Base-by-base conservation (phyloP, 225 moss, liverwort and hornwort genomes). In the Pseudisothecium myosuroides region DNA sequence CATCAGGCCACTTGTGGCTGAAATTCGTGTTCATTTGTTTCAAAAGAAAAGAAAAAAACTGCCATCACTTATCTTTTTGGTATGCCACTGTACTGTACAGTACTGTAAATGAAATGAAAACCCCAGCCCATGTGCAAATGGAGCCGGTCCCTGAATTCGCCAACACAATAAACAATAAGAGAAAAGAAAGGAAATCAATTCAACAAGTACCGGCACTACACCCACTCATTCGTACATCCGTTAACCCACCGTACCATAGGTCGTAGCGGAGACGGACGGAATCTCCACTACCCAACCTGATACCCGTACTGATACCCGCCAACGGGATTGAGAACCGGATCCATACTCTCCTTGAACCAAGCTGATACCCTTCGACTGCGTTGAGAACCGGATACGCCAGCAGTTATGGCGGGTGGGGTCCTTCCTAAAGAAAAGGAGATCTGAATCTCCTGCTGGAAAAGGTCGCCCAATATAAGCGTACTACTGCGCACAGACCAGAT, bases 401-500 rank as follows among this genome's bases (percentile, higher is more conserved):
- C 81, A 81, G 65, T 50, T 32, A 65, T 21, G 74, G 66, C 34
- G 65, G 75, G 84, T 73, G 63, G 19, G 19, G 17, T 4, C 41
- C 14, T n/a, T 45, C 80, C 88, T 59, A 34, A 74, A 81, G 88
- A 90, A 85, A 85, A 81, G 88, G 88, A 90, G 88, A 88, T 85
- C 88, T 88, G 65, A 58, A 80, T 88, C 90, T 63, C 61, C 29
- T 47, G 61, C 34, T 84, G 26, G 20, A 85, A 85, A 85, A 85
- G 66, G n/a, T 47, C 13, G 84, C 39, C 78, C 78, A 56, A 78
- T n/a, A 78, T 78, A 56, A 78, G 41, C 32, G n/a, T n/a, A n/a
- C n/a, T n/a, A n/a, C 17, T 29, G 41, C 10, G 49, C 22, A 11
- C 9, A 36, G 11, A 7, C 76, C 76, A 81, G 86, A 88, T 88